Base-by-base conservation (phyloP, 2,329 filamentous ascomycete species). In the Niveomyces coronatus region DNA sequence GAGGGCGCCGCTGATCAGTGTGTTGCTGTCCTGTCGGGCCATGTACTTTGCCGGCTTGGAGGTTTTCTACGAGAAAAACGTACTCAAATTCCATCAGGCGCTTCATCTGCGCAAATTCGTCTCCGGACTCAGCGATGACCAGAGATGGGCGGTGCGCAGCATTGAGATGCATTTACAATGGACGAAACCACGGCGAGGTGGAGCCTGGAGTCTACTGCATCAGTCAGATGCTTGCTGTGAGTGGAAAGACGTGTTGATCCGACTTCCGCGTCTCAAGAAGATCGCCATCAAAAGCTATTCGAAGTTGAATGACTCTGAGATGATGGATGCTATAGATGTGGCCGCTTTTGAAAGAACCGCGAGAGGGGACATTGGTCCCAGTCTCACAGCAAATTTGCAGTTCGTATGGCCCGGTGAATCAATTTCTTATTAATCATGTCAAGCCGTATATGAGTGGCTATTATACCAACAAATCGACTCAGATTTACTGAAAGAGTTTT, bases 41-140 rank as follows among this genome's bases (percentile, higher is more conserved):
- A 31, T 32, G 39, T 36, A 36, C 27, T 40, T 40, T 32, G 39
- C 39, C 14, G 39, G 39, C 20, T 4, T 40, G 5, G 28, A 36
- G 9, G 33, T 40, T 2, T 36, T 27, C 9, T 40, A 36, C 22
- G 38, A 22, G 9, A 19, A 28, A 3, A 36, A 36, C 18, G 15
- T 10, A n/a, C 33, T 36, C 14, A 8, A 22, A 10, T 40, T 40
- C 19, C 8, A 18, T 10, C 15, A 40, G 17, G 39, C 39, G 22
- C 39, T 40, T 3, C 37, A 40, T 19, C 22, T 40, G 2, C 37
- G 32, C 15, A 35, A 29, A 10, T 15, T 40, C 3, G 26, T 40
- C 16, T 13, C 20, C 3, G 14, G 13, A 20, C 31, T 40, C 14
- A 19, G 18, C 26, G 20, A 35, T n/a, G 37, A 40, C 26, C 33